These are phyloP conservation scores for Nymphaea colorata DNA, from an alignment of 164 flowering plant genomes.

Conservation along the genomic window DNA sequence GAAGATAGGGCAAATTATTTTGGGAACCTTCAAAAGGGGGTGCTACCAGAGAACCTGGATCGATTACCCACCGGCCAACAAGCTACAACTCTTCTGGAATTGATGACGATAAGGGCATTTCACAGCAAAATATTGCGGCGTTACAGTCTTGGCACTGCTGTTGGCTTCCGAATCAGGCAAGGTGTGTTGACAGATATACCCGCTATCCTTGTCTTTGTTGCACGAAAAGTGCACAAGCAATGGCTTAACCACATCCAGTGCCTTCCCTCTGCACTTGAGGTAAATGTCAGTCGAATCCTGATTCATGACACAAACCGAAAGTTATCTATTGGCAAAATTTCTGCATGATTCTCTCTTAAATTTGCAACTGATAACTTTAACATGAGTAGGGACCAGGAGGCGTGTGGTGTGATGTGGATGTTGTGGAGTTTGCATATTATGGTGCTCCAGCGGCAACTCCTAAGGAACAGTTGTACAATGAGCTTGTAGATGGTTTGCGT, in stretches of 20 bases:
- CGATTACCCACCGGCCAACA: constrained; percentile 70
- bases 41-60: constrained; percentile 64
- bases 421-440: constrained; percentile 83
- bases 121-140: constrained; percentile 88
- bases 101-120: constrained; percentile 94
- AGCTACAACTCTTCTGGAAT: constrained; percentile 83
- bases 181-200: constrained; percentile 77
- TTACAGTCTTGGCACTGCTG: constrained; percentile 82
- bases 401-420: constrained; percentile 96
- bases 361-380: background rate
- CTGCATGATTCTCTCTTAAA: background rate
- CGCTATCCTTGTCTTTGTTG: constrained; percentile 91
- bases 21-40: constrained; percentile 83
- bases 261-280: constrained; percentile 83
- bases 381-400: constrained; percentile 82
- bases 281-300: constrained; percentile 8
- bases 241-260: constrained; percentile 71
- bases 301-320: background rate
- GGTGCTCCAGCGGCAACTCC: constrained; percentile 91
- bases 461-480: constrained; percentile 71
- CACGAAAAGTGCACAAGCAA: constrained; percentile 75
- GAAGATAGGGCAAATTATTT: constrained; percentile 88
- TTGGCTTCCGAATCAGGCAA: constrained; percentile 69
- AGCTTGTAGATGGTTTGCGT: constrained; percentile 86
- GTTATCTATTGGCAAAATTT: background rate